Evolutionary conservation across 225 moss, liverwort and hornwort species (phyloP).

Genomic region (Polytrichum commune): DNA sequence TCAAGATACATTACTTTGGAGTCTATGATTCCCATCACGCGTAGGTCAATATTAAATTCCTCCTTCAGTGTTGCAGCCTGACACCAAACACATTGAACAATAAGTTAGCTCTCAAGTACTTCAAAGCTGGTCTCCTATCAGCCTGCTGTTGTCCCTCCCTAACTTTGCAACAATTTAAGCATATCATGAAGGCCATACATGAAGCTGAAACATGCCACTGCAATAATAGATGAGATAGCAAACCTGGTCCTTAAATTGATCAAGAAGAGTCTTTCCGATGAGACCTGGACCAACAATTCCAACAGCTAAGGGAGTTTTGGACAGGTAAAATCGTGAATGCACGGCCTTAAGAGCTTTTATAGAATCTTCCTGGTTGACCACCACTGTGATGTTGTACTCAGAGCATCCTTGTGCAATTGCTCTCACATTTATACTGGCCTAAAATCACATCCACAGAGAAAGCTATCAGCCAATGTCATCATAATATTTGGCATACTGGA

Average conservation of each 20-base stretch:
- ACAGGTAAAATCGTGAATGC: slow-evolving; percentile 94
- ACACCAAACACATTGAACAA: neutral
- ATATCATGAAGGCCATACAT: no score
- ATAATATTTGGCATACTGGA: no score
- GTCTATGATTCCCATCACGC: slow-evolving; percentile 83
- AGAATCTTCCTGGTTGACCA: slow-evolving; percentile 89
- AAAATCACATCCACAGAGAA: slow-evolving; percentile 12
- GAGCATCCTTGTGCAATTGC: slow-evolving; percentile 99
- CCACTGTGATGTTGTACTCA: slow-evolving; percentile 97
- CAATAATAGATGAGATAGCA: neutral
- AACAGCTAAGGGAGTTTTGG: slow-evolving; percentile 95
- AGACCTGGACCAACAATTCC: slow-evolving; percentile 94
- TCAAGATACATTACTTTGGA: slow-evolving; percentile 79
- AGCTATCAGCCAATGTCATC: no score
- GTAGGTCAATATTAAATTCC: slow-evolving; percentile 89
- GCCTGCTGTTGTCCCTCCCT: neutral
- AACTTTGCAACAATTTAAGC: neutral
- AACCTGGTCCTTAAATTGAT: slow-evolving; percentile 91
- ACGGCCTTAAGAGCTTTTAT: slow-evolving; percentile 90
- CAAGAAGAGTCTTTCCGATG: slow-evolving; percentile 87
- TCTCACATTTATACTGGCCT: slow-evolving; percentile 99
- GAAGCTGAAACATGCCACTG: no score
- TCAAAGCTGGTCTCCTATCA: neutral
- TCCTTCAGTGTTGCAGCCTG: slow-evolving; percentile 84
- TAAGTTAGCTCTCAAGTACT: slow-evolving; percentile 1